Evolutionary conservation across 2,329 filamentous ascomycete species (phyloP).

Genomic region (Sordariomycetes sp.): DNA sequence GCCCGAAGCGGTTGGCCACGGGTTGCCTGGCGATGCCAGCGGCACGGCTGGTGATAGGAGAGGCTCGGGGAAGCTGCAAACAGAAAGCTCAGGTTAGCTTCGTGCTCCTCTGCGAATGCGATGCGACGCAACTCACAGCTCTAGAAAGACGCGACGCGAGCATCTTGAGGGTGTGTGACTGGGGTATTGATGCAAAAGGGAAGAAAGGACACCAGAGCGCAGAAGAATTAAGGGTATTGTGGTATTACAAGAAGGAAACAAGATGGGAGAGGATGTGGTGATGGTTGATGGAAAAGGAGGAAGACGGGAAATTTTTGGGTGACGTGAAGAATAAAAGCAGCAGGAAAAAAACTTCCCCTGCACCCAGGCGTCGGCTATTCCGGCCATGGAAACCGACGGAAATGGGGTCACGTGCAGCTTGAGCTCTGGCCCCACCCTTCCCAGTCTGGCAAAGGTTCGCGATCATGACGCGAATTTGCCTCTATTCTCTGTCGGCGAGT

Average conservation of each 20-base stretch:
- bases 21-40: slow-evolving; percentile 59
- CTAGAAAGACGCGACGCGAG: slow-evolving; percentile 61
- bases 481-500: background rate
- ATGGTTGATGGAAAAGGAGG: slow-evolving; percentile 11
- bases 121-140: slow-evolving; percentile 51
- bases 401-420: slow-evolving; percentile 1
- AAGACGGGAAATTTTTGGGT: slow-evolving; percentile 8
- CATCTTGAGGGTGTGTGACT: slow-evolving; percentile 41
- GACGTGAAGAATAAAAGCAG: slow-evolving; percentile 1
- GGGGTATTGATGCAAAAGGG: slow-evolving; percentile 22
- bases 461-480: background rate
- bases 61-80: slow-evolving; percentile 64
- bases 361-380: slow-evolving; percentile 2
- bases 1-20: slow-evolving; percentile 61
- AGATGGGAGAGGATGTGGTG: slow-evolving; percentile 13
- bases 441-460: background rate
- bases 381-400: slow-evolving; percentile 5
- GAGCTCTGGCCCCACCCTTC: background rate
- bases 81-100: slow-evolving; percentile 14
- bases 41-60: slow-evolving; percentile 56
- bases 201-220: slow-evolving; percentile 13
- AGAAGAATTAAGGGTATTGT: slow-evolving; percentile 2
- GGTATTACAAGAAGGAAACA: slow-evolving; percentile 19
- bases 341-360: slow-evolving; percentile 4
- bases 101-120: background rate